Evolutionary conservation across 257 asterid species (phyloP).

Genomic region (Ilex aquifolium): DNA sequence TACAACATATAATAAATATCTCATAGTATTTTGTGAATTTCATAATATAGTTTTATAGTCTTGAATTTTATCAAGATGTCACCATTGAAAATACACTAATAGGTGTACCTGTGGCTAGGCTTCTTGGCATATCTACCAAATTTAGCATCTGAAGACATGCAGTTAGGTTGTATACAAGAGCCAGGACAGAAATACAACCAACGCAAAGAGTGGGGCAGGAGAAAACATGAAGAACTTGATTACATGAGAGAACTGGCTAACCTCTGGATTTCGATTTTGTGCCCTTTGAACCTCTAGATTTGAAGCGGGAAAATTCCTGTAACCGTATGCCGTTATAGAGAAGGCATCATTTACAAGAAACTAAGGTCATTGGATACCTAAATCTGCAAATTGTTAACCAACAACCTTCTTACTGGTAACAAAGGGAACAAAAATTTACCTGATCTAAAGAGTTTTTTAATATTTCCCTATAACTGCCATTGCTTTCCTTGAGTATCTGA

Average conservation of each 20-base stretch:
- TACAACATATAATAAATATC: no score
- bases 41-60: no score
- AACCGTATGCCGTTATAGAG: neutral
- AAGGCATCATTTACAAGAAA: no score
- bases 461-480: neutral
- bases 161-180: no score
- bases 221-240: neutral
- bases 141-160: no score
- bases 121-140: no score
- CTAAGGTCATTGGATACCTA: neutral
- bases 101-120: no score
- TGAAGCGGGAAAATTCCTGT: neutral
- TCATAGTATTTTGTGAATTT: no score
- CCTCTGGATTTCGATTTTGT: neutral
- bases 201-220: no score
- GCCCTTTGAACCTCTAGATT: neutral
- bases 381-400: neutral
- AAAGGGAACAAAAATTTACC: neutral
- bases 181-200: no score
- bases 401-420: neutral
- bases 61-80: no score
- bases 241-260: neutral
- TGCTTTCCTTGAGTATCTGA: neutral
- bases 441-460: neutral
- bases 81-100: no score